Conservation (phyloP, 2,329 filamentous ascomycete genomes). For the Leptographium wingfieldii region DNA sequence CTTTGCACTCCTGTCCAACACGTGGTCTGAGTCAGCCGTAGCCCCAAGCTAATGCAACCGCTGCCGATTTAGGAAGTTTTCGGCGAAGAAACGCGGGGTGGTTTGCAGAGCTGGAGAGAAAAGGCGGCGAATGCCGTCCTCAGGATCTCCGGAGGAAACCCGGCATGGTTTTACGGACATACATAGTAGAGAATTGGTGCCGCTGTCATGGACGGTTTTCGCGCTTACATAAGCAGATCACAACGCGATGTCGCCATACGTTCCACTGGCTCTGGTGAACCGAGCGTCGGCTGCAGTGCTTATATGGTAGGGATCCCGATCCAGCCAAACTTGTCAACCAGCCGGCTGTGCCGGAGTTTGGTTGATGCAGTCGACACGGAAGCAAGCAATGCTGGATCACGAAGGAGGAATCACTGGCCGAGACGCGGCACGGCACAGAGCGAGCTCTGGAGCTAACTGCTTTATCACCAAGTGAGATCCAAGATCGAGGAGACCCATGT, state of each 20-base stretch:
- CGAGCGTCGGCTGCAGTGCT: too few species aligned
- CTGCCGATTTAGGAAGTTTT: slow-evolving; percentile 1
- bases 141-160: background rate
- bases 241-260: too few species aligned
- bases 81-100: background rate
- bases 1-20: background rate
- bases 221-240: too few species aligned
- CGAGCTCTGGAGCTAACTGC: background rate
- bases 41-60: background rate
- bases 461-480: background rate
- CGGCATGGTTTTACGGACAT: background rate
- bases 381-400: background rate
- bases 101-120: background rate
- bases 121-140: background rate
- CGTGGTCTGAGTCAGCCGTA: background rate
- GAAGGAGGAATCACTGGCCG: background rate
- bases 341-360: too few species aligned
- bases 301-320: too few species aligned
- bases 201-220: too few species aligned
- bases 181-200: too few species aligned
- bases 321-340: background rate
- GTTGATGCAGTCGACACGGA: background rate
- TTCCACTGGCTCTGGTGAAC: too few species aligned
- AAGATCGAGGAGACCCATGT: background rate
- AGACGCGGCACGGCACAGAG: background rate